These are phyloP conservation scores for Closterium sp. DNA, from an alignment of 139 green algal genomes.

Conservation along the genomic window DNA sequence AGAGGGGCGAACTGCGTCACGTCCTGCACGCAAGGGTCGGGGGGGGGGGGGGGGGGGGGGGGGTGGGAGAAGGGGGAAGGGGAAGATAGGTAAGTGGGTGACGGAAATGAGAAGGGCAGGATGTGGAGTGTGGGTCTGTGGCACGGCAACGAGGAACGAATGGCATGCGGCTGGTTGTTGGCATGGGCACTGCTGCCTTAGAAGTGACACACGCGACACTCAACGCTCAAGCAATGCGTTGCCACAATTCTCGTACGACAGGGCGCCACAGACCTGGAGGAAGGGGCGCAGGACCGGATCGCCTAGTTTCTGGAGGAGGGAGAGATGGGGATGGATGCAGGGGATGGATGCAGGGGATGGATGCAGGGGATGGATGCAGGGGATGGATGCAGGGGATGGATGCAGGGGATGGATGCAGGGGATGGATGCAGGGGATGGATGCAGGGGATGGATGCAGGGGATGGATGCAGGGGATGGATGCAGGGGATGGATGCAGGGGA, in stretches of 20 bases:
- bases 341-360: not conserved
- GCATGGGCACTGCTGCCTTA: not conserved
- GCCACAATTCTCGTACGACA: too few relatives aligned
- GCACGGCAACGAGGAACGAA: not conserved
- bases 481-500: not conserved
- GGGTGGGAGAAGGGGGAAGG: not conserved
- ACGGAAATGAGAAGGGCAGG: not conserved
- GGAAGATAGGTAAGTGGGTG: not conserved
- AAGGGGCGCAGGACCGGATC: conserved; percentile 37
- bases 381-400: not conserved
- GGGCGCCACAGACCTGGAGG: conserved; percentile 32
- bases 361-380: not conserved
- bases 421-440: not conserved
- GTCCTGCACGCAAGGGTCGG: conserved; percentile 17
- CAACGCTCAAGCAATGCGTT: too few relatives aligned
- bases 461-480: not conserved
- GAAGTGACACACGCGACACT: too few relatives aligned
- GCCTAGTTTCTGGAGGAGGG: conserved; percentile 18
- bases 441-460: not conserved
- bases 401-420: not conserved
- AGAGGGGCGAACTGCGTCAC: conserved; percentile 48
- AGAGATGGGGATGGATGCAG: not conserved
- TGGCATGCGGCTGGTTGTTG: not conserved
- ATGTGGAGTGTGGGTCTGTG: too few relatives aligned
- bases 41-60: not conserved